phyloP scores from a whole-genome alignment of 371 early-diverging fungal genomes.

The Syncephalastrum monosporum region DNA sequence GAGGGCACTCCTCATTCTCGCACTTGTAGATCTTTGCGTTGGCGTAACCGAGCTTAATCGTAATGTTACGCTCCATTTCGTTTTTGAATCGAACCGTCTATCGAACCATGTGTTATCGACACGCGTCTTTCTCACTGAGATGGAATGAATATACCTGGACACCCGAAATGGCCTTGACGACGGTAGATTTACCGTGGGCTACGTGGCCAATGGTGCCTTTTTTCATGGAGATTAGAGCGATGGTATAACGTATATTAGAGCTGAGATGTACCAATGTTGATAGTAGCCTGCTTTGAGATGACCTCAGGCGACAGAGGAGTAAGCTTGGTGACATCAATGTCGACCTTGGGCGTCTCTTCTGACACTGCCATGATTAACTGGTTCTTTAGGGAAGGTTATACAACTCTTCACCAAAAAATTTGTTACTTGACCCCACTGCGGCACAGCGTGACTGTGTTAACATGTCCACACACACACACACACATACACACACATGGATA shows the following conservation, averaged over 20 bases:
- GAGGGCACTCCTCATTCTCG: constrained; percentile 87
- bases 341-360: constrained; percentile 7
- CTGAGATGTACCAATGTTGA: constrained; percentile 90
- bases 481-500: too few species aligned
- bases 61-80: constrained; percentile 99
- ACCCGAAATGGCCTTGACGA: constrained; percentile 99
- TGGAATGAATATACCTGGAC: constrained; percentile 70
- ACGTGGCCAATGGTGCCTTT: constrained; percentile 99
- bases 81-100: constrained; percentile 99
- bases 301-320: constrained; percentile 89
- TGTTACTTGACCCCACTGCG: too few species aligned
- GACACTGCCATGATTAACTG: constrained; percentile 13
- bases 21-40: constrained; percentile 99
- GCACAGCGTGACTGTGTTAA: too few species aligned
- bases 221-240: not conserved
- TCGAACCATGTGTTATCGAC: not conserved
- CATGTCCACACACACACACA: too few species aligned
- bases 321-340: constrained; percentile 55
- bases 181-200: constrained; percentile 99
- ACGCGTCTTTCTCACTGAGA: not conserved
- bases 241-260: not conserved
- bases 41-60: constrained; percentile 99
- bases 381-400: too few species aligned
- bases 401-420: too few species aligned
- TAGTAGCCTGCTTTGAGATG: constrained; percentile 97